Conservation (phyloP, 1,139 yeast genomes). For the Yamadazyma kanchanaburiensis region DNA sequence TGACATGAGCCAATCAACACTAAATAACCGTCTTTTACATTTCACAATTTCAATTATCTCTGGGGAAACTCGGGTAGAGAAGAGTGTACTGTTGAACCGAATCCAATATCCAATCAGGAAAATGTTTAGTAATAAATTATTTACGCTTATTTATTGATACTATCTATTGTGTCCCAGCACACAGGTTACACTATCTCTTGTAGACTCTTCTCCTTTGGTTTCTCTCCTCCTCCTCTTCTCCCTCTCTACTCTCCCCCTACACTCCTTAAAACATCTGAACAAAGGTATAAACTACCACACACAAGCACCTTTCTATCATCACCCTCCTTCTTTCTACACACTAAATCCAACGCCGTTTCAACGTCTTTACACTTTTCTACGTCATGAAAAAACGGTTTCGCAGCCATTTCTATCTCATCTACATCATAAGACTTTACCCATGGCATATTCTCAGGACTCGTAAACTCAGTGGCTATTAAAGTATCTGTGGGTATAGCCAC, state of each 20-base stretch:
- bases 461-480: slow-evolving; percentile 61
- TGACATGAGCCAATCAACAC: too few relatives aligned
- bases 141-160: too few relatives aligned
- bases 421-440: slow-evolving; percentile 65
- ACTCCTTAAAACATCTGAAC: slow-evolving; percentile 60
- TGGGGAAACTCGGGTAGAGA: too few relatives aligned
- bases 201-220: too few relatives aligned
- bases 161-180: too few relatives aligned
- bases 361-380: slow-evolving; percentile 13
- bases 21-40: too few relatives aligned
- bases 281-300: slow-evolving; percentile 78
- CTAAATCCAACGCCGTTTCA: slow-evolving; percentile 13
- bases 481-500: slow-evolving; percentile 50
- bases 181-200: too few relatives aligned
- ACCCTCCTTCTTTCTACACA: slow-evolving; percentile 17
- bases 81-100: too few relatives aligned
- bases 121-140: too few relatives aligned
- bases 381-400: slow-evolving; percentile 25
- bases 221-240: too few relatives aligned
- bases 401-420: slow-evolving; percentile 29
- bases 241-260: slow-evolving; percentile 7
- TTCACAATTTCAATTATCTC: too few relatives aligned
- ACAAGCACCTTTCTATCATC: slow-evolving; percentile 45
- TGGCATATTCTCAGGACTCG: slow-evolving; percentile 83
- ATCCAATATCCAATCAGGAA: too few relatives aligned